Conservation (phyloP, 352 stramenopile species). For the Globisporangium cederbergense region DNA sequence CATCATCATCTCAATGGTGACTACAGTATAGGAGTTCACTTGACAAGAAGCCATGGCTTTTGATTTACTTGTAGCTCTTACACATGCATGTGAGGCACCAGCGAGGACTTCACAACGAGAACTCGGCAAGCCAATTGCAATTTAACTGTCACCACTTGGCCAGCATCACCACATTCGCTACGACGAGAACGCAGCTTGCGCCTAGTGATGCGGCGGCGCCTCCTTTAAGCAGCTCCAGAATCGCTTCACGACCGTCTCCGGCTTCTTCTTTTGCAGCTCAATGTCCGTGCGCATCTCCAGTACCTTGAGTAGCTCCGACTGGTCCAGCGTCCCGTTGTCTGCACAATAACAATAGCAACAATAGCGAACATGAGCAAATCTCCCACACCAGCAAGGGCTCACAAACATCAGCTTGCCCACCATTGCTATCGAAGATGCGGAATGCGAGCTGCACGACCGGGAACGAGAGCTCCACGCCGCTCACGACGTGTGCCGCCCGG, state of each 20-base stretch:
- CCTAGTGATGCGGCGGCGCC: conserved; percentile 10
- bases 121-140: not conserved
- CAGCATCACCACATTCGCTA: not conserved
- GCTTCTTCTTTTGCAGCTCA: conserved; percentile 35
- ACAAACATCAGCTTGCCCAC: conserved; percentile 18
- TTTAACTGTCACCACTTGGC: not conserved
- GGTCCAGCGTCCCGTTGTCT: conserved; percentile 68
- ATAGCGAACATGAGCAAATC: not conserved
- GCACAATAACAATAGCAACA: not conserved
- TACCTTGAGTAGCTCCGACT: conserved; percentile 62
- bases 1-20: not conserved
- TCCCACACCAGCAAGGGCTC: not conserved
- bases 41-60: too few species aligned
- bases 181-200: not conserved
- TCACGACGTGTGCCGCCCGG: conserved; percentile 57
- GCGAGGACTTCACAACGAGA: too few species aligned
- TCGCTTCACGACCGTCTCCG: conserved; percentile 15
- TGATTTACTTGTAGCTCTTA: too few species aligned
- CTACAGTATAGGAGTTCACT: too few species aligned
- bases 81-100: too few species aligned
- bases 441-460: conserved; percentile 73
- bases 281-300: conserved; percentile 60
- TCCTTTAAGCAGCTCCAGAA: conserved; percentile 20
- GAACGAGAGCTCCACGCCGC: conserved; percentile 58
- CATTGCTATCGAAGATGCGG: conserved; percentile 68